Base-by-base conservation (phyloP, 2,329 filamentous ascomycete species). In the Pseudogymnoascus sp. region DNA sequence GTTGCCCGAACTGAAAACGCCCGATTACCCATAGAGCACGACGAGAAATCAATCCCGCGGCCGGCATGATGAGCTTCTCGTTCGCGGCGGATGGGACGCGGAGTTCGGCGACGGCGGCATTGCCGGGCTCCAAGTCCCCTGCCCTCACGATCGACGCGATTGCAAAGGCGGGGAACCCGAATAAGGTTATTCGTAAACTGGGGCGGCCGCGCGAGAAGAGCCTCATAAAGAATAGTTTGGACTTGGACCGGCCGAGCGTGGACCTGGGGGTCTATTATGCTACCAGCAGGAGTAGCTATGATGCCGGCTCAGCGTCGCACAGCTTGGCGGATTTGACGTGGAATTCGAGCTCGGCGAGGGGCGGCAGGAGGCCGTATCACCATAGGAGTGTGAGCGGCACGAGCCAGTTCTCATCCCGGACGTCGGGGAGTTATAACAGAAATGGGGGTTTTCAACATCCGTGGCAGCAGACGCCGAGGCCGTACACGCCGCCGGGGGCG, bases 381-480 rank as follows among this genome's bases (percentile, higher is more conserved):
- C 50, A 56, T 5, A 34, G 50, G 16, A 56, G 50, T 56, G 50
- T 34, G 50, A 56, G 50, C 25, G 50, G 50, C 25, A 56, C 50
- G 25, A 56, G 50, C 50, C 50, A 56, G 50, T 56, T 56, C 25
- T 56, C 50, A 18, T 12, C 50, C 1, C 10, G 50, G 28, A 56
- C 50, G 50, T 56, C 50, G 50, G 50, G 50, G 50, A 56, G 50
- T 5, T 56, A 56, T 56, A 56, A 31, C n/a, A 56, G 50, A 5
- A 56, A 67, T 38, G 67, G 40, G 64, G 67, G 75, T 37, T 85
- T 86, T 69, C 77, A 84, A 31, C 84, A 86, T 68, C 84, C 84
- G 34, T 85, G 84, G 66, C 82, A 85, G 70, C 84, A 85, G 73
- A 84, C 77, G 11, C 84, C 84, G 44, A 79, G 81, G 40, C 82